These are phyloP conservation scores for Penicillium parvum DNA, from an alignment of 495 filamentous ascomycete species.

Conservation along the genomic window DNA sequence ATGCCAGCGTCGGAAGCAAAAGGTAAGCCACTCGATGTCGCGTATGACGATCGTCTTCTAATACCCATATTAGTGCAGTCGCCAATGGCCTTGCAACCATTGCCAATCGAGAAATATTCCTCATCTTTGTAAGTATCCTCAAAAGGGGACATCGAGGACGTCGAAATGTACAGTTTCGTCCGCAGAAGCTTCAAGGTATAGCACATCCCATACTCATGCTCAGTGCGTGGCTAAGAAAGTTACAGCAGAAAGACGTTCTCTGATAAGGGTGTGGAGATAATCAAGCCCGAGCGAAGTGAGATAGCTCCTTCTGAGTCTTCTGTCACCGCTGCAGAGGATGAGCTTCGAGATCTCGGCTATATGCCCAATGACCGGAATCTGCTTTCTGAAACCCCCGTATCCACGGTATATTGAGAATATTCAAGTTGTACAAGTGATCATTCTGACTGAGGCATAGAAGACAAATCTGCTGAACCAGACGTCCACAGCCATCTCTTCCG, in stretches of 20 bases:
- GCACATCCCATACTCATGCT: neutral
- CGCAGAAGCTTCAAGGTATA: slow-evolving; percentile 11
- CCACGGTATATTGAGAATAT: slow-evolving; percentile 13
- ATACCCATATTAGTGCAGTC: slow-evolving; percentile 24
- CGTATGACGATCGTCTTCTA: neutral
- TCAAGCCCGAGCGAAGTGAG: neutral
- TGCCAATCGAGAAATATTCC: slow-evolving; percentile 29
- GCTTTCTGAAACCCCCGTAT: slow-evolving; percentile 4
- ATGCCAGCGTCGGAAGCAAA: slow-evolving; percentile 36
- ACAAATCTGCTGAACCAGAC: neutral
- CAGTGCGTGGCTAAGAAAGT: neutral
- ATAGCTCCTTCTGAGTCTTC: neutral
- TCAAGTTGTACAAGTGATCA: too few species aligned
- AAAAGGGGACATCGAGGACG: slow-evolving; percentile 8
- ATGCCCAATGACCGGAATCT: slow-evolving; percentile 16
- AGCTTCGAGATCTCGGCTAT: slow-evolving; percentile 25
- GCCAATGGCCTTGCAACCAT: slow-evolving; percentile 34
- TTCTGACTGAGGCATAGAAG: slow-evolving; percentile 1
- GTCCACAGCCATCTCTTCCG: slow-evolving; percentile 5
- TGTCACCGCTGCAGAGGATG: slow-evolving; percentile 10
- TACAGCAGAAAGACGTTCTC: neutral
- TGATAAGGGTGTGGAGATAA: neutral
- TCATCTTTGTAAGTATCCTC: slow-evolving; percentile 27
- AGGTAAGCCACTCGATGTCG: slow-evolving; percentile 16
- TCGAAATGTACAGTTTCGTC: neutral